Percentiles rank a stretch among this genome's conserved stretches.
Conservation (phyloP, 1,284 basidiomycete species). For the Boletus chippewaensis region DNA sequence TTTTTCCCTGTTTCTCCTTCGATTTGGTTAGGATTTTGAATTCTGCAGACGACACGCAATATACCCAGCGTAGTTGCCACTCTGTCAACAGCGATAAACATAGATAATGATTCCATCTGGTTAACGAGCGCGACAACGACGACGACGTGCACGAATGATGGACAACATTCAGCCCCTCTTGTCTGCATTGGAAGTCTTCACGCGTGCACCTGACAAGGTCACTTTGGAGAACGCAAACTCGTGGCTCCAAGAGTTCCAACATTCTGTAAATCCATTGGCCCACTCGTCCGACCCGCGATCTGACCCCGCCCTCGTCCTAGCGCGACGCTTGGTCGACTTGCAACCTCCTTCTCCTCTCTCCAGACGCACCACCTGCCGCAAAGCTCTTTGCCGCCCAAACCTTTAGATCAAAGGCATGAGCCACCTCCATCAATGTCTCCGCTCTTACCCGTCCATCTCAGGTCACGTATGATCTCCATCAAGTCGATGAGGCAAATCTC, state of each 20-base stretch:
- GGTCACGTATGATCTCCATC: conserved; percentile 94
- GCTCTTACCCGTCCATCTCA: conserved; percentile 34
- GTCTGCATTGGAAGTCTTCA: conserved; percentile 70
- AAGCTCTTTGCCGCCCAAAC: conserved; percentile 97
- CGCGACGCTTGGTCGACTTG: conserved; percentile 94
- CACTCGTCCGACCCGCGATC: conserved; percentile 48
- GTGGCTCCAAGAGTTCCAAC: conserved; percentile 95
- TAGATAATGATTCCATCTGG: conserved; percentile 16
- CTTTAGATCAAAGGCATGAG: conserved; percentile 82
- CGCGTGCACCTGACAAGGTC: conserved; percentile 71
- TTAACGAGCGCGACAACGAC: not conserved
- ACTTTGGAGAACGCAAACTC: conserved; percentile 82
- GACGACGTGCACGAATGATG: conserved; percentile 36
- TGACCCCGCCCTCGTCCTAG: conserved; percentile 59
- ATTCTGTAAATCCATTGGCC: conserved; percentile 81
- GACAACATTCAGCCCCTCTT: conserved; percentile 63
- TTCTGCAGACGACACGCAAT: conserved; percentile 29
- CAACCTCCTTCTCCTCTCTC: conserved; percentile 81
- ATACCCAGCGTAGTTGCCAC: conserved; percentile 35
- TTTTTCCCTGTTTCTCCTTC: conserved; percentile 7
- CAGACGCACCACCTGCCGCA: conserved; percentile 74
- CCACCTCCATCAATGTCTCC: conserved; percentile 3
- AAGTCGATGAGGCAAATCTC: conserved; percentile 71
- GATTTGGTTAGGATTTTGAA: conserved; percentile 27
- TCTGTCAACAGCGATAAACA: conserved; percentile 33